Base-by-base conservation (phyloP, 83 land plant species). In the Picea engelmannii region DNA sequence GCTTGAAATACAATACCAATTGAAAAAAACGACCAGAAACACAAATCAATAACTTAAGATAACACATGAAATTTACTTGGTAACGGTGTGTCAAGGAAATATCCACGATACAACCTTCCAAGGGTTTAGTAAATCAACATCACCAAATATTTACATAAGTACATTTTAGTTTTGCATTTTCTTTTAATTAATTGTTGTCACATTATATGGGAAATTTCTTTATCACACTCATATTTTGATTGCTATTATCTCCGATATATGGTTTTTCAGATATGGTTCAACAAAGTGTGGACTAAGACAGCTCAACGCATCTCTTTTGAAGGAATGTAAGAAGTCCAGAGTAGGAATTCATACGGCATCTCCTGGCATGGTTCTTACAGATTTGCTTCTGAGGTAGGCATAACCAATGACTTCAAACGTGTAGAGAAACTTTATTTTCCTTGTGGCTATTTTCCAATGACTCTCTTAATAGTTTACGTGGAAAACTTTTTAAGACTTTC, bases 361-460 rank as follows among this genome's bases (percentile, higher is more conserved):
- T 80, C 99, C 99, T 24, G 99, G 99, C 83, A 97, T 97, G 99
- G 99, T 97, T 66, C 90, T 97, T 18, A 97, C 99, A 42, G 99
- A 97, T 47, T 82, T 97, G 80, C 96, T 97, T 38, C 80, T 97
- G 49, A 97, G 99, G 99, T 97, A 86, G 6, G 20, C 27, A 47
- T 83, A 1, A 40, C 67, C 25, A 20, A 55, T 6, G 31, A 59
- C 31, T 47, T n/a, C 9, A 18, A 5, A 44, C 44, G 20, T 8
- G 20, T 44, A 73, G 47, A 73, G 15, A 38, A 68, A 15, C 47
- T 73, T 24, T 9, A 11, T 44, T 42, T 18, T 42, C 38, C 55
- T 23, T 73, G 5, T 73, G 76, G 21, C 58, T 42, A 35, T n/a
- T 73, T 20, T 5, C 15, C 15, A 73, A 73, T 3, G 21, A 47